phyloP scores from a whole-genome alignment of 2,329 filamentous ascomycete genomes.

The Pseudophaeomoniella oleicola region DNA sequence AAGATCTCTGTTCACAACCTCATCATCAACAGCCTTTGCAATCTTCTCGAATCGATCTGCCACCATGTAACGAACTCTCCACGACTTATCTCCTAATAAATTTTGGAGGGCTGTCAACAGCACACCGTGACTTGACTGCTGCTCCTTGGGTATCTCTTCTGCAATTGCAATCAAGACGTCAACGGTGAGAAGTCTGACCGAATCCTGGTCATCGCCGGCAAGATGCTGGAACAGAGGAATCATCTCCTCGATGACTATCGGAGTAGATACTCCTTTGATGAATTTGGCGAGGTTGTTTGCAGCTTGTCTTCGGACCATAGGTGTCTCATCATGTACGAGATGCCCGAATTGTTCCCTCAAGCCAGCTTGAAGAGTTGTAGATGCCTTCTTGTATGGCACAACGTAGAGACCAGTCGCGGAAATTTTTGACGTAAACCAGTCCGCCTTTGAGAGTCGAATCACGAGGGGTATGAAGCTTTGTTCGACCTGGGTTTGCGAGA shows the following conservation, averaged over 20 bases:
- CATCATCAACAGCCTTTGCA: conserved; percentile 94
- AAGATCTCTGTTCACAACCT: conserved; percentile 84
- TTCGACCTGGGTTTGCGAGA: conserved; percentile 86
- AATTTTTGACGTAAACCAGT: conserved; percentile 99
- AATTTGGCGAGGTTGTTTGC: conserved; percentile 96
- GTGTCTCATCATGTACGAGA: conserved; percentile 94
- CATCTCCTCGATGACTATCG: conserved; percentile 94
- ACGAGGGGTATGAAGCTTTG: conserved; percentile 95
- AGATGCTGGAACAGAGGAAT: conserved; percentile 97
- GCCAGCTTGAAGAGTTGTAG: conserved; percentile 73
- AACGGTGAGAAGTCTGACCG: conserved; percentile 86
- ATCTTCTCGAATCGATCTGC: conserved; percentile 99
- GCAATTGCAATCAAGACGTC: conserved; percentile 94
- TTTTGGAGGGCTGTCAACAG: conserved; percentile 78
- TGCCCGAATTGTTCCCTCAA: conserved; percentile 83
- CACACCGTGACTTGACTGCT: conserved; percentile 91
- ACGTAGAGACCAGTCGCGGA: conserved; percentile 94
- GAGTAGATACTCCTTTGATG: conserved; percentile 86
- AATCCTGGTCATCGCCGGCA: conserved; percentile 92
- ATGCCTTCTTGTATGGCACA: conserved; percentile 82
- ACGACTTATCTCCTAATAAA: conserved; percentile 98
- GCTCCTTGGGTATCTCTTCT: conserved; percentile 93
- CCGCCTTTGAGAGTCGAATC: conserved; percentile 90
- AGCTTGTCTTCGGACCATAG: conserved; percentile 94
- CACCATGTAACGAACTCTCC: conserved; percentile 98